Evolutionary conservation across 2,329 filamentous ascomycete species (phyloP).

Genomic region (Ascochyta clinopodiicola): DNA sequence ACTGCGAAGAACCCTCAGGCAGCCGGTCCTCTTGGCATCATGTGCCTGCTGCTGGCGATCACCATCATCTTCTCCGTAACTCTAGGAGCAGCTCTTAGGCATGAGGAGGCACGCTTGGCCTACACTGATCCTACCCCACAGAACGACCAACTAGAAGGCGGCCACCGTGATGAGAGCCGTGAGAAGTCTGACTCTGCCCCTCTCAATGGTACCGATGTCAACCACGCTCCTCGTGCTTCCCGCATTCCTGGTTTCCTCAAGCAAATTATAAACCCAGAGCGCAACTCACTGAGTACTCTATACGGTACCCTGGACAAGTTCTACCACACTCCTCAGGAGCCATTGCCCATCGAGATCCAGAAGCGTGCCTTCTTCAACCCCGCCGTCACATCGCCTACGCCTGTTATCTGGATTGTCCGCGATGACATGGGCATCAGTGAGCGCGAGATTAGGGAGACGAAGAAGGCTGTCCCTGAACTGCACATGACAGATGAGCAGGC

Average conservation of each 20-base stretch:
- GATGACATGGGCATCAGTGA: constrained; percentile 53
- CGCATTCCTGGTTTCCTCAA: constrained; percentile 42
- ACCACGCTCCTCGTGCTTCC: constrained; percentile 30
- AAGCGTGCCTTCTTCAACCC: constrained; percentile 55
- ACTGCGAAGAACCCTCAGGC: constrained; percentile 44
- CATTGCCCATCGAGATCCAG: constrained; percentile 43
- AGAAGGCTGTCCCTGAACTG: constrained; percentile 47
- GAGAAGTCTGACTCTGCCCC: constrained; percentile 22
- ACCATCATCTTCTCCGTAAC: constrained; percentile 52
- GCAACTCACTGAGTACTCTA: constrained; percentile 38
- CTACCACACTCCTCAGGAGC: constrained; percentile 41
- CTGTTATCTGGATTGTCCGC: constrained; percentile 55
- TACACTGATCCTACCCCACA: constrained; percentile 33
- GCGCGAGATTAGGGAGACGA: constrained; percentile 52
- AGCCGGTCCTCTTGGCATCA: constrained; percentile 51
- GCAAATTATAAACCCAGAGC: constrained; percentile 44
- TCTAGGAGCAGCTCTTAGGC: constrained; percentile 41
- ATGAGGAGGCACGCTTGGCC: constrained; percentile 40
- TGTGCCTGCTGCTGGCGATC: constrained; percentile 49
- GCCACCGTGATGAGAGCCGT: constrained; percentile 25
- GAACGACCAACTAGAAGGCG: constrained; percentile 32
- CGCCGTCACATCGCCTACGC: constrained; percentile 51
- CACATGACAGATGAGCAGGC: constrained; percentile 55
- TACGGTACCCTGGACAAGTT: constrained; percentile 41
- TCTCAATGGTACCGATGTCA: constrained; percentile 5